These are phyloP conservation scores for Penicillium crystallinum DNA, from an alignment of 495 filamentous ascomycete genomes.

Conservation along the genomic window DNA sequence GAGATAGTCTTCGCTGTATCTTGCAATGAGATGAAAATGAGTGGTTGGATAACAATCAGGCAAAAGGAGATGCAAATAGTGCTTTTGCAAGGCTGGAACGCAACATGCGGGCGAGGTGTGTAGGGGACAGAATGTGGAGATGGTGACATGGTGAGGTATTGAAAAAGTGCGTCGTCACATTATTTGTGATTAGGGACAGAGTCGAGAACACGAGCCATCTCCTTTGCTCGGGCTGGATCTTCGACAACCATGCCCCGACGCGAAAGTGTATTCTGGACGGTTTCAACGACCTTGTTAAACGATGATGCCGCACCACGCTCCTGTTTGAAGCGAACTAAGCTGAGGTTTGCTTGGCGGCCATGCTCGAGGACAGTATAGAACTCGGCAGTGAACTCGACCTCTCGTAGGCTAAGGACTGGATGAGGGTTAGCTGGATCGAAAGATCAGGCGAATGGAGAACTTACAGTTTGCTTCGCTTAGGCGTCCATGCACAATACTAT, in stretches of 20 bases:
- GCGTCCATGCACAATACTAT: constrained; percentile 67
- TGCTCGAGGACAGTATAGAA: constrained; percentile 82
- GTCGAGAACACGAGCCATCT: constrained; percentile 50
- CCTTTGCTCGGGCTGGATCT: constrained; percentile 55
- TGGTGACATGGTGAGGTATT: not conserved
- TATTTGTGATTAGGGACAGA: constrained; percentile 20
- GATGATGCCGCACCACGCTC: constrained; percentile 80
- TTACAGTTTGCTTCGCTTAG: constrained; percentile 74
- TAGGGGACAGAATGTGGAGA: not conserved
- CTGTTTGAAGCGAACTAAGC: constrained; percentile 79
- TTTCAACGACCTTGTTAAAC: constrained; percentile 77
- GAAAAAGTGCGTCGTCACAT: not conserved
- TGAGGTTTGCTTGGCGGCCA: constrained; percentile 60
- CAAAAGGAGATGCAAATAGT: constrained; percentile 2
- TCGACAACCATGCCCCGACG: constrained; percentile 59
- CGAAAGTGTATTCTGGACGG: constrained; percentile 56
- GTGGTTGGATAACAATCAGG: not conserved
- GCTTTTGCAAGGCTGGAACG: constrained; percentile 23
- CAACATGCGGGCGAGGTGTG: constrained; percentile 8
- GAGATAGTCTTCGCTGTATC: not conserved
- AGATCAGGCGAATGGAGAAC: constrained; percentile 24
- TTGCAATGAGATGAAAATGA: constrained; percentile 7
- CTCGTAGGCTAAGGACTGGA: constrained; percentile 66
- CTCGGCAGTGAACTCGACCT: constrained; percentile 74
- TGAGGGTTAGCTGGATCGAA: constrained; percentile 1